These are phyloP conservation scores for Fusarium armeniacum DNA, from an alignment of 2,329 filamentous ascomycete species.

Conservation along the genomic window DNA sequence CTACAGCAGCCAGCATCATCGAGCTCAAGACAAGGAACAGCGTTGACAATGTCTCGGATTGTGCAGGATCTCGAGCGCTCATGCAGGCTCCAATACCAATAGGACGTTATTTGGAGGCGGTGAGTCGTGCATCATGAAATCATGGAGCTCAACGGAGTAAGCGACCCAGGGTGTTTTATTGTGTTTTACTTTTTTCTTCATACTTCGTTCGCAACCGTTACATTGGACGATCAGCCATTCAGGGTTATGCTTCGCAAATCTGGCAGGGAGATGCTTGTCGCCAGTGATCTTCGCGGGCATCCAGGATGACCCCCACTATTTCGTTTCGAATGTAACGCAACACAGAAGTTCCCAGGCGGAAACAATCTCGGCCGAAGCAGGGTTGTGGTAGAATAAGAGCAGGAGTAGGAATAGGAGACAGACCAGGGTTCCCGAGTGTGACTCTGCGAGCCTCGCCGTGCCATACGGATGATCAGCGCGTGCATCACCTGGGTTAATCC, in stretches of 20 bases:
- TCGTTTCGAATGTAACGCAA: conserved; percentile 28
- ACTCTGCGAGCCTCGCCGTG: conserved; percentile 33
- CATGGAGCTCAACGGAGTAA: conserved; percentile 4
- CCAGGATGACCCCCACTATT: conserved; percentile 27
- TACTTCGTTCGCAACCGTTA: conserved; percentile 23
- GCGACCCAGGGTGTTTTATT: conserved; percentile 9
- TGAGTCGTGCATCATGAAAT: conserved; percentile 23
- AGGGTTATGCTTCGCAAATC: conserved; percentile 40
- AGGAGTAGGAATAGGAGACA: neutral
- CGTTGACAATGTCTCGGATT: conserved; percentile 12
- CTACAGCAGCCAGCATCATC: conserved; percentile 8
- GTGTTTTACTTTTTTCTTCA: conserved; percentile 8
- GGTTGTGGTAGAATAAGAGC: conserved; percentile 4
- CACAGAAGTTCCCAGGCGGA: conserved; percentile 22
- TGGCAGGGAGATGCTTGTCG: conserved; percentile 31
- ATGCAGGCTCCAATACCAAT: conserved; percentile 21
- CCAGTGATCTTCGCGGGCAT: conserved; percentile 38
- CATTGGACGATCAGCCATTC: conserved; percentile 34
- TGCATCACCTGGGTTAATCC: conserved; percentile 33
- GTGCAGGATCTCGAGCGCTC: conserved; percentile 21
- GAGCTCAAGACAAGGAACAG: conserved; percentile 10
- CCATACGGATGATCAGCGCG: conserved; percentile 34
- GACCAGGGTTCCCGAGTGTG: conserved; percentile 19
- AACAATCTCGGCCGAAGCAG: conserved; percentile 37
- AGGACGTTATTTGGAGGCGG: conserved; percentile 29